phyloP scores from a whole-genome alignment of 164 flowering plant genomes.

The Nymphaea thermarum region DNA sequence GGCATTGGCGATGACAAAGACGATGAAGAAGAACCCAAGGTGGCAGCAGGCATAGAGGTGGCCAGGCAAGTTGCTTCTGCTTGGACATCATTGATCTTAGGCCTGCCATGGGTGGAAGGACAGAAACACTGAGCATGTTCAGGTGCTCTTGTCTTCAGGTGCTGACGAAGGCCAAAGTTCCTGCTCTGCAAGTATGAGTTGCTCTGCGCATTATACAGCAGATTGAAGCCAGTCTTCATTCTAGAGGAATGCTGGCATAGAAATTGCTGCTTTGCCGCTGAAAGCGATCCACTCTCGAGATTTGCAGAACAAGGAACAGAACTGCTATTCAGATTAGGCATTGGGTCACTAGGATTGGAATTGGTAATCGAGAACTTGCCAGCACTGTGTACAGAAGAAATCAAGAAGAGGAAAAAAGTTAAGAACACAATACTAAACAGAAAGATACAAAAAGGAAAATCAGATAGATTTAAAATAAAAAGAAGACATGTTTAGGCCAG shows the following conservation, averaged over 20 bases:
- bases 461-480: neutral
- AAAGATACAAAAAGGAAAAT: neutral
- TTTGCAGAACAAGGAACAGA: slow-evolving; percentile 18
- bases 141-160: slow-evolving; percentile 26
- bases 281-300: slow-evolving; percentile 22
- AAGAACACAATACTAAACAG: neutral
- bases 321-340: slow-evolving; percentile 7
- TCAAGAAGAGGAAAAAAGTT: neutral
- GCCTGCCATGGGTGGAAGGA: slow-evolving; percentile 67
- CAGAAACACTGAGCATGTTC: slow-evolving; percentile 31
- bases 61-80: slow-evolving; percentile 73
- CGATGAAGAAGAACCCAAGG: slow-evolving; percentile 42
- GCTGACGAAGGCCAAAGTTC: slow-evolving; percentile 20
- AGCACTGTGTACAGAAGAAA: neutral
- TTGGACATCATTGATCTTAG: slow-evolving; percentile 38
- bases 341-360: slow-evolving; percentile 17
- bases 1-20: slow-evolving; percentile 36
- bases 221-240: slow-evolving; percentile 38
- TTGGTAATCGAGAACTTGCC: slow-evolving; percentile 32
- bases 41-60: slow-evolving; percentile 52
- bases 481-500: too few species aligned
- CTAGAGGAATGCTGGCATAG: slow-evolving; percentile 30
- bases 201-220: slow-evolving; percentile 36
- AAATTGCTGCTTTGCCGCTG: slow-evolving; percentile 32
- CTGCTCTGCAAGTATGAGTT: slow-evolving; percentile 19